Base-by-base conservation (phyloP, 768 basidiomycete species). In the Leccinum arenicola region DNA sequence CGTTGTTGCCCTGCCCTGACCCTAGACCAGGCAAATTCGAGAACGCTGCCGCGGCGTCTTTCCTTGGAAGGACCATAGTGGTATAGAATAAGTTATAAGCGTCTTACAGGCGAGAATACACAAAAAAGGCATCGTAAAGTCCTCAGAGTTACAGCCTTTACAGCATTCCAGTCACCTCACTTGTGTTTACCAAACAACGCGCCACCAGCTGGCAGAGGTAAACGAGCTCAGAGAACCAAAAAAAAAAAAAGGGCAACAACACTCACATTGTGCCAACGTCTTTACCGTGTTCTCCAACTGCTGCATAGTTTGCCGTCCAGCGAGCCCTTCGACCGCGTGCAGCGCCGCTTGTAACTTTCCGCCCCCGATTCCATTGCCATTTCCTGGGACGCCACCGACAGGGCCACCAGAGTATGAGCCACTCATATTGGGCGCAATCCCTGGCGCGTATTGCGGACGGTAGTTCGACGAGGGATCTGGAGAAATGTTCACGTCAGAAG, bases 261-360 rank as follows among this genome's bases (percentile, higher is more conserved):
- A 81, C 85, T 67, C 64, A 87, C 85, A 78, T 50, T 83, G 78
- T 25, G 83, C 77, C 48, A 86, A 62, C 59, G 61, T 74, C 58
- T 74, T 78, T 14, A 84, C 73, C 54, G 66, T 71, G 48, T 72
- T 76, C 62, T 85, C 83, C 45, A 87, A 59, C 64, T 82, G 83
- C 35, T 71, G 69, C 43, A 81, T 71, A 47, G 78, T 79, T 56
- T 78, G 79, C 63, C 74, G 76, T 4, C 86, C 84, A 17, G 83
- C 82, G 31, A 86, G 70, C 58, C 77, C 81, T 67, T 85, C 85
- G 19, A 88, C 76, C n/a, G 79, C 76, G 60, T 70, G 77, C 63
- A 78, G 64, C 45, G 84, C 84, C 12, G 64, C 33, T 80, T 61
- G 9, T 4, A 55, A 21, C 0, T 56, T 55, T 0, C 61, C 60